A percentile compares a stretch with the other conserved stretches of the same genome.
Conservation (phyloP, 495 filamentous ascomycete genomes). For the Xylaria palmicola region DNA sequence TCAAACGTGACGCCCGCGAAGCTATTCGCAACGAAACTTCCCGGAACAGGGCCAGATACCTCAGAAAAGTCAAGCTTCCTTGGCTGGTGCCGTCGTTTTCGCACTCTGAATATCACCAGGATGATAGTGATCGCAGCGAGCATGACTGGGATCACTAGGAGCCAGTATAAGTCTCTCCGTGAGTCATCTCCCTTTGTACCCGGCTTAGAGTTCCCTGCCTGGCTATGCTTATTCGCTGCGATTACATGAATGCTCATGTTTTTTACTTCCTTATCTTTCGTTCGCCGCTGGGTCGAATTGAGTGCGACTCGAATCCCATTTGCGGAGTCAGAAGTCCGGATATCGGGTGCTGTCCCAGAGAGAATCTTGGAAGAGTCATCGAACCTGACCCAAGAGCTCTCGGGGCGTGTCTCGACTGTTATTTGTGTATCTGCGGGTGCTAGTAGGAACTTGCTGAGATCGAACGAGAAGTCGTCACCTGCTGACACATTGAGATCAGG, state of each 20-base stretch:
- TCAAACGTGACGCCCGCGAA: conserved; percentile 13
- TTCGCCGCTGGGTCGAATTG: conserved; percentile 46
- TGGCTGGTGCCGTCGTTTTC: conserved; percentile 22
- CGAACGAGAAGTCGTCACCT: conserved; percentile 64
- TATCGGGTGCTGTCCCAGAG: conserved; percentile 60
- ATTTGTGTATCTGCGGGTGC: conserved; percentile 54
- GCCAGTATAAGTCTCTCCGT: conserved; percentile 24
- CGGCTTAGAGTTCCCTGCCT: conserved; percentile 13
- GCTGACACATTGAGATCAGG: conserved; percentile 53
- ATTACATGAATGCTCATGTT: conserved; percentile 52
- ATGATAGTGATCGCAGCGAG: conserved; percentile 18
- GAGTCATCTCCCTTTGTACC: conserved; percentile 10
- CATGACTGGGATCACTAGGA: conserved; percentile 30
- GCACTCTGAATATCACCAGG: conserved; percentile 21
- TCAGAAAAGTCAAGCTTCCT: conserved; percentile 27
- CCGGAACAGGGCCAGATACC: conserved; percentile 44
- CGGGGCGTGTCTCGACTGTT: conserved; percentile 49
- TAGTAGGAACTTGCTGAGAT: conserved; percentile 57
- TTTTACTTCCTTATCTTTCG: conserved; percentile 42
- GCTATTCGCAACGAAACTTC: conserved; percentile 32
- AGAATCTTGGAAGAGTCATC: conserved; percentile 56
- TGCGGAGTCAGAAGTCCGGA: conserved; percentile 13
- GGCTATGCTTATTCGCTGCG: conserved; percentile 11
- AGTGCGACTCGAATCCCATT: conserved; percentile 50
- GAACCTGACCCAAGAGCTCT: conserved; percentile 67